These are phyloP conservation scores for Cryptococcus sp. DNA, from an alignment of 1,284 basidiomycete species.

Conservation along the genomic window DNA sequence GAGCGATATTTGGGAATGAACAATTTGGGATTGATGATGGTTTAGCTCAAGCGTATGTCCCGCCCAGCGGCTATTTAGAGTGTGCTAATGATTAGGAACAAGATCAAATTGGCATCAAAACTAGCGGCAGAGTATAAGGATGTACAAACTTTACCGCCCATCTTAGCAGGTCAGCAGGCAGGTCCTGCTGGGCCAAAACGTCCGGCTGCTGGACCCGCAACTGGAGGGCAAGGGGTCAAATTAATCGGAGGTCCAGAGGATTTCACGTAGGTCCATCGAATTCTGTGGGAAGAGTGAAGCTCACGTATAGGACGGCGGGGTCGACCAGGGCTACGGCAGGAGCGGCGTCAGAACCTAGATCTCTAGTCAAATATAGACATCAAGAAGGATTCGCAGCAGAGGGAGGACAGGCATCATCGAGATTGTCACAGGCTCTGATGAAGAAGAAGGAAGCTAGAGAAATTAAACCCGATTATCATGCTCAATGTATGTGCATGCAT, in stretches of 20 bases:
- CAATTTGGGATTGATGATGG: constrained; percentile 36
- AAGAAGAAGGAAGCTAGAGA: constrained; percentile 86
- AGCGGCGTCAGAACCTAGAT: constrained; percentile 25
- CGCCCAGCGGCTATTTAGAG: neutral
- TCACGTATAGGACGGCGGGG: neutral
- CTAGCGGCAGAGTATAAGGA: constrained; percentile 79
- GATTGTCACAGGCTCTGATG: constrained; percentile 77
- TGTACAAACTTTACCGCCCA: constrained; percentile 76
- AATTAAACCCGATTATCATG: constrained; percentile 90
- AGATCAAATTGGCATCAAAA: constrained; percentile 59
- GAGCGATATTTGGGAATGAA: constrained; percentile 46
- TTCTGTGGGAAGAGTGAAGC: neutral
- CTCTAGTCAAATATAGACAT: constrained; percentile 47
- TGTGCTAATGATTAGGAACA: constrained; percentile 34
- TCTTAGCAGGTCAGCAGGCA: constrained; percentile 70
- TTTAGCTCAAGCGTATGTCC: constrained; percentile 42
- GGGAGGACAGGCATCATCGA: constrained; percentile 49
- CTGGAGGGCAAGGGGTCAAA: constrained; percentile 38
- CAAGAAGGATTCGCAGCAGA: constrained; percentile 47
- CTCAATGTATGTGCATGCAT: constrained; percentile 56
- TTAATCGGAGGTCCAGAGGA: constrained; percentile 29
- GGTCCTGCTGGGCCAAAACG: constrained; percentile 71
- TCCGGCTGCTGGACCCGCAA: constrained; percentile 63
- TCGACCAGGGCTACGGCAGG: constrained; percentile 2
- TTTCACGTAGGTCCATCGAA: constrained; percentile 12